Base-by-base conservation (phyloP, 805 yeast genomes). In the Komagataella mondaviorum region DNA sequence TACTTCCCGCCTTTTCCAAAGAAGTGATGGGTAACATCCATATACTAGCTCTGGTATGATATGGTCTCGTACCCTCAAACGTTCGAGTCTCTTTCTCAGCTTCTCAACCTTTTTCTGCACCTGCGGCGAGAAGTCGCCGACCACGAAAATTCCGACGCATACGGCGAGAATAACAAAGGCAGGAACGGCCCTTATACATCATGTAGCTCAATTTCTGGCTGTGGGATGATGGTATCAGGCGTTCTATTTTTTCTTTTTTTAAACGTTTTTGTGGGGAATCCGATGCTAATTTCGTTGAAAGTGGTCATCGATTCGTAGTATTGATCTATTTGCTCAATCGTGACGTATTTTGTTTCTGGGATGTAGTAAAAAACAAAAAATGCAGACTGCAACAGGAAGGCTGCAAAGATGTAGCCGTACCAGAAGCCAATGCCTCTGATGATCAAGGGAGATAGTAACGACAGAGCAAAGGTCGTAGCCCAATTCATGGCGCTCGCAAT, bases 371-470 rank as follows among this genome's bases (percentile, higher is more conserved):
- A 57, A 10, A 63, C 64, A 51, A 67, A 61, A 0, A 54, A 23
- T 1, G 57, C 18, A n/a, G 66, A 57, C 7, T 49, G 5, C 0
- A 59, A n/a, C 18, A 61, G 55, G 50, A 58, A 56, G 1, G 20
- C 50, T 23, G 60, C 55, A 67, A 77, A 78, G 7, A 81, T 78
- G 60, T 76, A 82, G 1, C 95, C 95, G 57, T 77, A 76, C 57
- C 73, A 72, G 68, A 81, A 85, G 44, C 82, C 84, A 59, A 86
- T 79, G 44, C 70, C 68, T 3, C 69, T 63, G 7, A 82, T 80
- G 52, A 87, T 74, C 57, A 77, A 73, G 14, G 95, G 93, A 16
- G 88, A 83, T 59, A 80, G 71, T 61, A 86, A 73, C 2, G 90
- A 70, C 53, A 85, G 76, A 56, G 78, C 60, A 63, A 85, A 76